Conservation (phyloP, 345 rosid species). For the Excoecaria cochinchinensis region DNA sequence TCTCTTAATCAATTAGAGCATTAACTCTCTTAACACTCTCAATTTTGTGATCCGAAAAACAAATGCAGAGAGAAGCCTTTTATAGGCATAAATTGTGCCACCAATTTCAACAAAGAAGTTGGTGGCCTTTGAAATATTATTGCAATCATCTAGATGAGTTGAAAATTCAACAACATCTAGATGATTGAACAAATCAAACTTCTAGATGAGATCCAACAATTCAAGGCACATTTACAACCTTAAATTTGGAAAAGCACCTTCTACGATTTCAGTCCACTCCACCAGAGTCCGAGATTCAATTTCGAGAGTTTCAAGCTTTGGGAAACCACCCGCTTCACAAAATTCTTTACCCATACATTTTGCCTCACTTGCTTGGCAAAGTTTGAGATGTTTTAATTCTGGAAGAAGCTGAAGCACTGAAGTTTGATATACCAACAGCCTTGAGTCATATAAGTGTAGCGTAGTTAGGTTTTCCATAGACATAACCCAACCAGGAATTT, state of each 20-base stretch:
- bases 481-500: not conserved
- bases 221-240: too few species aligned
- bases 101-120: too few species aligned
- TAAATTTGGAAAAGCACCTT: constrained; percentile 7
- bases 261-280: constrained; percentile 10
- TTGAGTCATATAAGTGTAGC: not conserved
- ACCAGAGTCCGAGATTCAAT: not conserved
- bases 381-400: not conserved
- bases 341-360: constrained; percentile 14
- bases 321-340: constrained; percentile 13
- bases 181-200: too few species aligned
- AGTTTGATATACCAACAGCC: not conserved
- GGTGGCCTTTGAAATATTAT: too few species aligned
- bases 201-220: too few species aligned
- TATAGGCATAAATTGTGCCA: too few species aligned
- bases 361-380: not conserved
- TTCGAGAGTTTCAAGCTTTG: not conserved
- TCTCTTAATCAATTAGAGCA: too few species aligned
- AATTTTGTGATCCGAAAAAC: too few species aligned
- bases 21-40: too few species aligned
- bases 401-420: constrained; percentile 5
- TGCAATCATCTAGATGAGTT: too few species aligned
- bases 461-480: not conserved
- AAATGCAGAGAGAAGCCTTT: too few species aligned
- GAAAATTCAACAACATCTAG: too few species aligned